Percentiles rank a stretch among this genome's conserved stretches.
Conservation (phyloP, 805 yeast species). For the Lipomyces lipofer region DNA sequence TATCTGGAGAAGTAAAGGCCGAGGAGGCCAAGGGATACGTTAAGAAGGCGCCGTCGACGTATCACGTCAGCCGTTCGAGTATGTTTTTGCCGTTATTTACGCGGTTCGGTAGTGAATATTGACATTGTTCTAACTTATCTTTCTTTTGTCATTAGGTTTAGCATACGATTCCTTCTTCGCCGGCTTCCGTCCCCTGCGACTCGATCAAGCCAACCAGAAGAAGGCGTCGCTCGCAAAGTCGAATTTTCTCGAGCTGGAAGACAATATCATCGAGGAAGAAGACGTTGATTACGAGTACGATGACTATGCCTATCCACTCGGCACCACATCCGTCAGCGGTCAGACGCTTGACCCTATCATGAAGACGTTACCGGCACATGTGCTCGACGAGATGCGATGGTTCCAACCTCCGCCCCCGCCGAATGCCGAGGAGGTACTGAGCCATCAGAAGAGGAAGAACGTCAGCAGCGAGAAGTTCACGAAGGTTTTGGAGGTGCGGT, state of each 20-base stretch:
- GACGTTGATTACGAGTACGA: constrained; percentile 8
- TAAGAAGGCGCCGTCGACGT: constrained; percentile 5
- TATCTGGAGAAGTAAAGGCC: constrained; percentile 3
- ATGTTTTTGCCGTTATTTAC: neutral
- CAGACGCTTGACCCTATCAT: constrained; percentile 19
- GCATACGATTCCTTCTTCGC: constrained; percentile 28
- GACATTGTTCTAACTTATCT: too few species aligned
- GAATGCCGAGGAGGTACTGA: too few species aligned
- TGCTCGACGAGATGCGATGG: constrained; percentile 20
- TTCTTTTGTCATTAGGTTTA: constrained; percentile 20
- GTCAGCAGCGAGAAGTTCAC: too few species aligned
- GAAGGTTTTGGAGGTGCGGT: too few species aligned
- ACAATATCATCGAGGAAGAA: constrained; percentile 8
- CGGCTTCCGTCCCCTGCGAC: constrained; percentile 26
- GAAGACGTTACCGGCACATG: constrained; percentile 11
- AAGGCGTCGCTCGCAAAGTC: neutral
- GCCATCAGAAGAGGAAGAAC: too few species aligned
- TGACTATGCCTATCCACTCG: constrained; percentile 17
- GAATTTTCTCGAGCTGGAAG: neutral
- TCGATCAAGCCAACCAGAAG: neutral
- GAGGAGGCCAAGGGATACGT: neutral
- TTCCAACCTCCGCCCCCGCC: constrained; percentile 24
- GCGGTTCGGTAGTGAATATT: neutral
- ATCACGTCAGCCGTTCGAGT: constrained; percentile 11
- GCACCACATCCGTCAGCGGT: constrained; percentile 20